Evolutionary conservation across 2,329 filamentous ascomycete genomes (phyloP).

Genomic region (Xylaria sp.): DNA sequence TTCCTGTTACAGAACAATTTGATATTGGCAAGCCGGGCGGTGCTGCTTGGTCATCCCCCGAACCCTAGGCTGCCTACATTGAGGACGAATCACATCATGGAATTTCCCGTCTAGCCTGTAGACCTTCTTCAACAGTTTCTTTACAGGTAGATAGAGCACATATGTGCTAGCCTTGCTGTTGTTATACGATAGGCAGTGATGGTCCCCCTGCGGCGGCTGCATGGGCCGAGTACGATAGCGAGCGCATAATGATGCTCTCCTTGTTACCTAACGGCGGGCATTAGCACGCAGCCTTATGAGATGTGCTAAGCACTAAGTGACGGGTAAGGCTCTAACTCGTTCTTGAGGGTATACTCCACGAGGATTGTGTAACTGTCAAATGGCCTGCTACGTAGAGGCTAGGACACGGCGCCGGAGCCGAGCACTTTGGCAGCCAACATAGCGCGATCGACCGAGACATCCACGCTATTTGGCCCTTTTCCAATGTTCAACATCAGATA

Average conservation of each 20-base stretch:
- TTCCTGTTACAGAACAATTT: background rate
- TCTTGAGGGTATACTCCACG: background rate
- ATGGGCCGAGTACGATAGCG: background rate
- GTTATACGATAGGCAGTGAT: background rate
- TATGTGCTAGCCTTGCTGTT: background rate
- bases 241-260: background rate
- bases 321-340: background rate
- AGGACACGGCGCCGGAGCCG: background rate
- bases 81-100: background rate
- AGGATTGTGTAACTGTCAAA: background rate
- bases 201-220: background rate
- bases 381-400: background rate
- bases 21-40: background rate
- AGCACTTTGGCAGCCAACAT: background rate
- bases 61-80: background rate
- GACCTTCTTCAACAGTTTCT: background rate
- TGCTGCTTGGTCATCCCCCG: background rate
- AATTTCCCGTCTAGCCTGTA: background rate
- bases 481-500: background rate
- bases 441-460: background rate
- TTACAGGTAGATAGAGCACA: background rate
- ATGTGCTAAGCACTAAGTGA: background rate
- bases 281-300: background rate
- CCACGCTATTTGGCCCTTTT: background rate
- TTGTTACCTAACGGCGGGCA: background rate